Evolutionary conservation across 352 stramenopile species (phyloP).

Genomic region (Phytophthora podocarpi): DNA sequence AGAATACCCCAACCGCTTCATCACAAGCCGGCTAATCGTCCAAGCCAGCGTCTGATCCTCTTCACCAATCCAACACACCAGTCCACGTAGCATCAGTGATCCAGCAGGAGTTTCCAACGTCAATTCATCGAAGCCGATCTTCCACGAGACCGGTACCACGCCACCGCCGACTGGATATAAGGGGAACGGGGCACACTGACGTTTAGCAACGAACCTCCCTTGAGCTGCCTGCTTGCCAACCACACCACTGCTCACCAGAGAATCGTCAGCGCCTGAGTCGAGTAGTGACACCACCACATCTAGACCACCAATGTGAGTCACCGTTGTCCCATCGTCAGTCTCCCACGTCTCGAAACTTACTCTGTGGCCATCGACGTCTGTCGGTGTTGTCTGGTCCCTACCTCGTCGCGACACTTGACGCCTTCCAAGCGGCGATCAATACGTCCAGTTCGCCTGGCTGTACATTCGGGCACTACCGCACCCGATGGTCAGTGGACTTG

Average conservation of each 20-base stretch:
- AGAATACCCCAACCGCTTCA: not conserved
- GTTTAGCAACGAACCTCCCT: not conserved
- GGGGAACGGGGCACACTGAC: not conserved
- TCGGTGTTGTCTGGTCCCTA: no score
- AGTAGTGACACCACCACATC: not conserved
- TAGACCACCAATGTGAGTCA: not conserved
- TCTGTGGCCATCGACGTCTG: no score
- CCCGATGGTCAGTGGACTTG: not conserved
- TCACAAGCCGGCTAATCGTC: not conserved
- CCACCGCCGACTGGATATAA: not conserved
- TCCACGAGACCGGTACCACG: not conserved
- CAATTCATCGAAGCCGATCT: not conserved
- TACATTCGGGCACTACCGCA: not conserved
- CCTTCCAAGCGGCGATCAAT: not conserved
- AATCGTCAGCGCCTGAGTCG: not conserved
- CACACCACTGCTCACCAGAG: not conserved
- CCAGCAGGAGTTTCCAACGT: not conserved
- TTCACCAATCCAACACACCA: not conserved
- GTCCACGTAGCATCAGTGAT: not conserved
- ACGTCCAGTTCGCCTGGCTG: not conserved
- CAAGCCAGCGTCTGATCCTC: not conserved
- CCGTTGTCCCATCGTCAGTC: not conserved
- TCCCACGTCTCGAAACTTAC: no score
- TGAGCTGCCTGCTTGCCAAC: not conserved
- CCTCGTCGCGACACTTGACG: not conserved